Evolutionary conservation across 148 eudicot genomes (phyloP), one percentile per base, ranked within the genome.

Genomic region (Bassia scoparia): DNA sequence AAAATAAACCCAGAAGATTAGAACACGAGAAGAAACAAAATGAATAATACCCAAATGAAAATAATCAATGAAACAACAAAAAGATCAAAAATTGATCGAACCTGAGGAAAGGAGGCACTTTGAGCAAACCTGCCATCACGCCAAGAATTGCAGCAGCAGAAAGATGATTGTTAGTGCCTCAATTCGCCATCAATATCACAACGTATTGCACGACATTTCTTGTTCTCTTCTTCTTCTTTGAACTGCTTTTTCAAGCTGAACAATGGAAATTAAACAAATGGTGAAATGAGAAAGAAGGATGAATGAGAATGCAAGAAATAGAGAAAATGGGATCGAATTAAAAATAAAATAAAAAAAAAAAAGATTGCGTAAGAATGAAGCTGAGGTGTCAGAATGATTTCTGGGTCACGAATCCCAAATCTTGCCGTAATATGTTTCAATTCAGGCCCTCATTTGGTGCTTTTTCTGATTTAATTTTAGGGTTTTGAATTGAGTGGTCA

Each of bases 181-280:
- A 38, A 78, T 76, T 80, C 81, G 58, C 90, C 88, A 87, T 75
- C 81, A 87, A 77, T 76, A 3, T 87, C 90, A 53, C 88, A 0
- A 85, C 85, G 56, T 87, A 87, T 76, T 87, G 81, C 88, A 85
- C 76, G 87, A 84, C 89, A 82, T 84, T 35, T n/a, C n/a, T 76
- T 74, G 27, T 59, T 61, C 30, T 65, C 30, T 65, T 24, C 17
- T 64, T 65, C 17, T 44, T 29, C 5, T 18, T 16, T 13, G 23
- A 69, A 41, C 46, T 4, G 1, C 7, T 41, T 41, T 41, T 14
- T 11, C 12, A 41, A 41, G 12, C 12, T 41, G 8, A 41, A 41
- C 12, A 41, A 10, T 6, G 5, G 5, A 37, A 37, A 37, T 4
- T 8, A 41, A 41, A 41, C 46, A 72, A 31, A 0, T 10, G 3